phyloP scores from a whole-genome alignment of 2,329 filamentous ascomycete species.

The Epichloe scottii region DNA sequence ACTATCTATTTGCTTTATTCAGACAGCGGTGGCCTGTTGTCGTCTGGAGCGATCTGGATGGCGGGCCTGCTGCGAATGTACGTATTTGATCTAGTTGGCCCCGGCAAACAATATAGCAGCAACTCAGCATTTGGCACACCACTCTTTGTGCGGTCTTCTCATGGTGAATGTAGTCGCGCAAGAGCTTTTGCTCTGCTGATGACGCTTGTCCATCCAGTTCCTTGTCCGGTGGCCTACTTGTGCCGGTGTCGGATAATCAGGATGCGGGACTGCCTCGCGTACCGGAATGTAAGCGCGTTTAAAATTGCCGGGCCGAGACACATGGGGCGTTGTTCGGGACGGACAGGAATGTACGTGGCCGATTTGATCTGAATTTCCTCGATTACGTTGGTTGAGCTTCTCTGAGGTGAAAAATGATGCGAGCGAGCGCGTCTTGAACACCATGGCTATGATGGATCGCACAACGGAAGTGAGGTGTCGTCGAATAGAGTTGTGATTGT shows the following conservation, averaged over 20 bases:
- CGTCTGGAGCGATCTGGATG: conserved; percentile 5
- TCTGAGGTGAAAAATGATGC: too few relatives aligned
- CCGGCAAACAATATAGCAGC: conserved; percentile 18
- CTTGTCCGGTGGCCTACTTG: not conserved
- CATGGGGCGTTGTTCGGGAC: not conserved
- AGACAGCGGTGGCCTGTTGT: conserved; percentile 9
- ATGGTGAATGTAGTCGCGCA: too few relatives aligned
- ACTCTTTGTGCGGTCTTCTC: not conserved
- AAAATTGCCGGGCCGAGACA: not conserved
- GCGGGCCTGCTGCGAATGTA: conserved; percentile 8
- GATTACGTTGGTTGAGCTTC: not conserved
- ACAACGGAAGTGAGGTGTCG: too few relatives aligned
- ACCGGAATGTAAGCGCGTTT: not conserved
- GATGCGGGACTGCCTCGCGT: not conserved
- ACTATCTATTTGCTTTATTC: conserved; percentile 15
- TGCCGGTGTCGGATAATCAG: not conserved
- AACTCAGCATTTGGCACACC: conserved; percentile 18
- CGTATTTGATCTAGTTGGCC: conserved; percentile 18
- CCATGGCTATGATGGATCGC: too few relatives aligned
- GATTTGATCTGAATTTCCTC: not conserved
- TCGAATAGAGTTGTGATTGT: too few relatives aligned
- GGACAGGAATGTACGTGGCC: not conserved
- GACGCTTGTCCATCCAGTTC: not conserved
- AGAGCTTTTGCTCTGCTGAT: not conserved
- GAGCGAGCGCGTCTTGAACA: too few relatives aligned